A percentile compares a stretch with the other conserved stretches of the same genome.
These are phyloP conservation scores for Ceratobasidium sp. DNA, from an alignment of 1,284 basidiomycete species.

Conservation along the genomic window DNA sequence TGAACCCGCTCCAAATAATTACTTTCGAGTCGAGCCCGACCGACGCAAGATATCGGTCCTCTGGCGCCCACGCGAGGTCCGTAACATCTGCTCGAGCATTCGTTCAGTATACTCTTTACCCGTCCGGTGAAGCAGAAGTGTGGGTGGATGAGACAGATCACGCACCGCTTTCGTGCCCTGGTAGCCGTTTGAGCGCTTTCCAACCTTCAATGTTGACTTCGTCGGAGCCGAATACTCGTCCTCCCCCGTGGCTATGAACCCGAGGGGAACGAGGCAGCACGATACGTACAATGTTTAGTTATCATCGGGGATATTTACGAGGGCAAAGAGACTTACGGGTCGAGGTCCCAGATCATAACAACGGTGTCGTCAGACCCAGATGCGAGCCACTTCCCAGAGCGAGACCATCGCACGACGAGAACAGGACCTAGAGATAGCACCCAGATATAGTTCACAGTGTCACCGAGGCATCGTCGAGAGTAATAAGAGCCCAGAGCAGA, in stretches of 20 bases:
- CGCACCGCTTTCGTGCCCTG: constrained; percentile 92
- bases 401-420: constrained; percentile 94
- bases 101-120: no score
- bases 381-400: constrained; percentile 93
- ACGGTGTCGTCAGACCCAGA: constrained; percentile 97
- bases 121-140: background rate
- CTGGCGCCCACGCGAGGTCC: constrained; percentile 95
- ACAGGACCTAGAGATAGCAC: constrained; percentile 73
- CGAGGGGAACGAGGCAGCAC: constrained; percentile 9
- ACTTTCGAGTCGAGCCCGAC: constrained; percentile 94
- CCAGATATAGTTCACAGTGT: no score
- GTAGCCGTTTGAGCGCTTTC: constrained; percentile 92
- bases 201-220: constrained; percentile 97
- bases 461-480: no score
- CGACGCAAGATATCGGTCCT: constrained; percentile 92
- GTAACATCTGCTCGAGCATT: constrained; percentile 82
- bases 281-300: background rate
- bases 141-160: constrained; percentile 1
- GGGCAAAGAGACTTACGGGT: constrained; percentile 76
- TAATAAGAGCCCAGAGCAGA: no score
- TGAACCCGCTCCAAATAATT: constrained; percentile 92
- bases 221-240: constrained; percentile 91
- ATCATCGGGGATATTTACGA: constrained; percentile 2
- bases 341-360: constrained; percentile 97
- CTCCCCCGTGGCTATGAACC: constrained; percentile 73